These are phyloP conservation scores for Stramenopiles sp. DNA, from an alignment of 352 stramenopile genomes.

Conservation along the genomic window DNA sequence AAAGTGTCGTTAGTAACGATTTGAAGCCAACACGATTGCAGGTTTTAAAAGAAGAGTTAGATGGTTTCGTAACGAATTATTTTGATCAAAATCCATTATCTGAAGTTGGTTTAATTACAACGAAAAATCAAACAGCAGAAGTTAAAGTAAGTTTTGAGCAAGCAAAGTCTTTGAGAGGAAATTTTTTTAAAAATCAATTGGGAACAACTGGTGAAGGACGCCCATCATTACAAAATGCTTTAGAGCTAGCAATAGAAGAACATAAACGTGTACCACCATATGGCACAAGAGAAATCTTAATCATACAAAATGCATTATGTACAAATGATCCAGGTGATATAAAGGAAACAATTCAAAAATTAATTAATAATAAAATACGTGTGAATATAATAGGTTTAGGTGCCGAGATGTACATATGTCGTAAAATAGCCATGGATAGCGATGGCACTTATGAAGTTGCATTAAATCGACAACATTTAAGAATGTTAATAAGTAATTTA, in stretches of 20 bases:
- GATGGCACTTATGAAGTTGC: slow-evolving; percentile 78
- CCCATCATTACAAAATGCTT: slow-evolving; percentile 63
- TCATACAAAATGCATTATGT: slow-evolving; percentile 77
- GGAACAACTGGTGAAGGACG: slow-evolving; percentile 27
- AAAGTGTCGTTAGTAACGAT: slow-evolving; percentile 56
- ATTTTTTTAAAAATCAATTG: neutral
- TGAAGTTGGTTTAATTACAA: slow-evolving; percentile 62
- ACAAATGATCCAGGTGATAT: slow-evolving; percentile 89
- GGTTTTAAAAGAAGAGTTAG: slow-evolving; percentile 37
- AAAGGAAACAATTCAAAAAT: slow-evolving; percentile 62
- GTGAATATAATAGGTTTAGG: slow-evolving; percentile 76
- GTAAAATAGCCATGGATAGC: slow-evolving; percentile 62
- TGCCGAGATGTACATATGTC: slow-evolving; percentile 71
- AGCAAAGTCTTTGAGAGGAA: slow-evolving; percentile 19
- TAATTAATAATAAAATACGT: slow-evolving; percentile 66
- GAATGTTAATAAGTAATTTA: slow-evolving; percentile 68
- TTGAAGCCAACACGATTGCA: slow-evolving; percentile 53
- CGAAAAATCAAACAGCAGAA: slow-evolving; percentile 63
- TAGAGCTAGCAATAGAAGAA: slow-evolving; percentile 60
- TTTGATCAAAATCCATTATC: slow-evolving; percentile 83
- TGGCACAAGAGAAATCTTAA: slow-evolving; percentile 60
- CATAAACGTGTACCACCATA: slow-evolving; percentile 68
- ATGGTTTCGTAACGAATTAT: slow-evolving; percentile 65
- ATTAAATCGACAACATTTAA: slow-evolving; percentile 69
- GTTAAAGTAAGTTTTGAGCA: slow-evolving; percentile 63